Evolutionary conservation across 495 filamentous ascomycete species (phyloP), one percentile per base, ranked within the genome.

Genomic region (Lichenothelia convexa): DNA sequence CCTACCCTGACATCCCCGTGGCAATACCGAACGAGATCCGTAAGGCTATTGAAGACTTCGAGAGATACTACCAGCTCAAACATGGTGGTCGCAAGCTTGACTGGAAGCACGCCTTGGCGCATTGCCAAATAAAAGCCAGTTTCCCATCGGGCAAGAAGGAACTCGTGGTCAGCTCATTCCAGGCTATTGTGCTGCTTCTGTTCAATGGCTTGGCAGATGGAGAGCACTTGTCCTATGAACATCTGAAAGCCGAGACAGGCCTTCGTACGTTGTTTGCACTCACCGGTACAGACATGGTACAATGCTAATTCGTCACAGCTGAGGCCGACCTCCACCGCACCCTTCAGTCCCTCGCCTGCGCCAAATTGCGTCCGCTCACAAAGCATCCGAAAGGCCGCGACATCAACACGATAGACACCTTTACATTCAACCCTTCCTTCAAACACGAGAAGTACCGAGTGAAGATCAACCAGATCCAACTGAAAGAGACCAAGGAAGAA

Each of bases 381-480:
- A 99, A 99, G 57, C 66, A 70, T 35, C 91, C 89, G 20, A 84
- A 80, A 54, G 79, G 83, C 32, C 70, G 73, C 27, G 84, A 94
- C 0, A 75, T 99, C 34, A 64, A 67, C 35, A 44, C 57, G 1
- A 79, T 67, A 3, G 89, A 99, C 53, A 71, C 68, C 9, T 99
- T 99, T 49, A 63, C 64, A 0, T 69, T 89, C 42, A 95, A 95
- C 56, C 43, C 62, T 18, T 51, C 46, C 13, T 99, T 99, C 56
- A 58, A 58, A 13, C 77, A 93, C 45, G 65, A 68, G 19, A 92
- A 93, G 57, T 80, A 77, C 58, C 76, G 84, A 39, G 75, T 99
- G 58, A 95, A 99, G 63, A 93, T 95, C 64, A 97, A 95, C 58
- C 82, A 91, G 57, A 83, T 99, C 40, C 91, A 99, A 57, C 67